Base-by-base conservation (phyloP, 2,329 filamentous ascomycete species). In the Dactylellina drechsleri region DNA sequence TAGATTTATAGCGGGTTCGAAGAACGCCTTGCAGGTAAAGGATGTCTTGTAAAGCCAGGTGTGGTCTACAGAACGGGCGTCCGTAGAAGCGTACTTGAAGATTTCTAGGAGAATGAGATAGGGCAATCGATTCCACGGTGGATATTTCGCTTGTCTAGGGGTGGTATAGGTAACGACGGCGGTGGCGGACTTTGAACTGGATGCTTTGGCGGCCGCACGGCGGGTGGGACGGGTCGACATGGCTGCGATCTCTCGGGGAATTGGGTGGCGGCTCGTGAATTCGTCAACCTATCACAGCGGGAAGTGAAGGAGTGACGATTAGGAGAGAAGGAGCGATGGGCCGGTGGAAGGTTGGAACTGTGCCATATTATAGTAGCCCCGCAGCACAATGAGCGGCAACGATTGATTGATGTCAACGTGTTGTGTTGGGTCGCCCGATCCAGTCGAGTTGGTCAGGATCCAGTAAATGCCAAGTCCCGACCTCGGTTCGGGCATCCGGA, bases 1-100 rank as follows among this genome's bases (percentile, higher is more conserved):
- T 15, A 74, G 70, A 40, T 74, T 61, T 36, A 62, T 67, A 26
- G 70, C 70, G n/a, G 70, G 62, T 45, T 64, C 62, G 47, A 43
- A 47, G 57, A 74, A 74, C 12, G 62, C 18, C 41, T 74, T 74
- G 52, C 70, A 74, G 57, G 70, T 74, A 43, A 66, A 56, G 6
- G 70, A 62, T 1, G 62, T 52, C 16, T 61, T 66, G 52, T 60
- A 59, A 13, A 74, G 57, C 70, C 70, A 74, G 26, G 62, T 62
- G 45, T 74, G 58, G 18, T 74, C 62, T 12, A 74, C 41, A 6
- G 57, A 16, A 6, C 23, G 13, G 7, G 41, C 1, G 13, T 67
- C 60, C 36, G 70, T 67, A 18, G 70, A 52, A 15, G 70, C 70
- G 23, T 67, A 74, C 20, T 40, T 59, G 62, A 74, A 65, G 31